A percentile compares a stretch with the other conserved stretches of the same genome.
Conservation (phyloP, 148 eudicot genomes). For the Heliamphora exappendiculata region DNA sequence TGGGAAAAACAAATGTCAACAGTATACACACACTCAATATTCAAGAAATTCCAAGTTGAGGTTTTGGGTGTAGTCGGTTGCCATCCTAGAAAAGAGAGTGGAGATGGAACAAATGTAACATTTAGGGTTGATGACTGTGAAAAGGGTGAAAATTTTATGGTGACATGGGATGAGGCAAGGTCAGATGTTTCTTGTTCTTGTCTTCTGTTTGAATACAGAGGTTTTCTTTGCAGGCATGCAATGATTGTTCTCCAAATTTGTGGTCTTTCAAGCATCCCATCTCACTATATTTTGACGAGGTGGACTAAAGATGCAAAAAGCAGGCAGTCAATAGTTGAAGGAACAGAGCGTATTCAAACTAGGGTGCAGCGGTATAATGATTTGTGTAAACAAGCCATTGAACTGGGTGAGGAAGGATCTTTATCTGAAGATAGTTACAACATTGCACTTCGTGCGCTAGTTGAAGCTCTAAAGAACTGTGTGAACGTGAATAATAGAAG, state of each 20-base stretch:
- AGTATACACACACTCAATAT: conserved; percentile 41
- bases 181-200: conserved; percentile 44
- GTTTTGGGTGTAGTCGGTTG: conserved; percentile 51
- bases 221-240: conserved; percentile 51
- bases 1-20: conserved; percentile 52
- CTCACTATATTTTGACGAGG: conserved; percentile 39
- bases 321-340: conserved; percentile 21
- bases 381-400: conserved; percentile 40
- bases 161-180: conserved; percentile 33
- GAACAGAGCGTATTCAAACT: conserved; percentile 28
- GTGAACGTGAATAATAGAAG: conserved; percentile 39
- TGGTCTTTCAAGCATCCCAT: conserved; percentile 38
- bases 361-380: conserved; percentile 41
- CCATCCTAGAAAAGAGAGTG: conserved; percentile 39
- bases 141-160: conserved; percentile 30
- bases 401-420: conserved; percentile 54
- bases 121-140: conserved; percentile 44
- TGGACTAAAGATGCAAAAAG: conserved; percentile 56
- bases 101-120: conserved; percentile 23
- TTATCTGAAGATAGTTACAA: conserved; percentile 38
- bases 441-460: conserved; percentile 44
- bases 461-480: conserved; percentile 45
- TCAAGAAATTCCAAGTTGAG: conserved; percentile 50
- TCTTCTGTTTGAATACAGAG: conserved; percentile 38
- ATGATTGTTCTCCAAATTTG: conserved; percentile 55